These are phyloP conservation scores for Pestalotiopsis sp. DNA, from an alignment of 2,329 filamentous ascomycete species.

Conservation along the genomic window DNA sequence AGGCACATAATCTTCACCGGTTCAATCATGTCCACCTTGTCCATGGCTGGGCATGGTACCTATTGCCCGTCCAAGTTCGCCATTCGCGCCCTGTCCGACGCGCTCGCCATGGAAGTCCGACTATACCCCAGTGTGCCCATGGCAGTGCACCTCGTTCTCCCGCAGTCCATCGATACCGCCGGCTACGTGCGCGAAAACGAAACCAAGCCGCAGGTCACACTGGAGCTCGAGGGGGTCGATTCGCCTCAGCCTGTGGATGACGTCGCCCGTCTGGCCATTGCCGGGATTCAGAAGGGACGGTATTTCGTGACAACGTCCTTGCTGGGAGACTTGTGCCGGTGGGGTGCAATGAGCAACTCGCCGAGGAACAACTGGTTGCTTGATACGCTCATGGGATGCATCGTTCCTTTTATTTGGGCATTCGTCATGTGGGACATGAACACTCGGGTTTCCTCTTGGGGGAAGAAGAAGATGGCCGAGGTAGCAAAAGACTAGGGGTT, in stretches of 20 bases:
- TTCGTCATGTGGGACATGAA: slow-evolving; percentile 58
- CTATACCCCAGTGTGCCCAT: slow-evolving; percentile 77
- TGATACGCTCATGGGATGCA: slow-evolving; percentile 56
- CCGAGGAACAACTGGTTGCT: slow-evolving; percentile 58
- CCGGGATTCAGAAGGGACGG: slow-evolving; percentile 75
- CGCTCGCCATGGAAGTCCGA: slow-evolving; percentile 76
- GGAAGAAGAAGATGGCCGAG: slow-evolving; percentile 38
- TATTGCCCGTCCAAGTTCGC: slow-evolving; percentile 86
- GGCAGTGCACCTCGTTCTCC: slow-evolving; percentile 77
- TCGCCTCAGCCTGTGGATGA: slow-evolving; percentile 73
- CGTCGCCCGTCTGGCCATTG: slow-evolving; percentile 71
- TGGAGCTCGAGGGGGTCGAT: slow-evolving; percentile 76
- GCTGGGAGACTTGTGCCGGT: slow-evolving; percentile 72
- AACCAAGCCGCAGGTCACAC: slow-evolving; percentile 77
- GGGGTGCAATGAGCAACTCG: slow-evolving; percentile 54
- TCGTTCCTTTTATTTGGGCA: slow-evolving; percentile 55
- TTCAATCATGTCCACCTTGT: slow-evolving; percentile 71
- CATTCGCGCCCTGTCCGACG: slow-evolving; percentile 77
- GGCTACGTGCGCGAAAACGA: slow-evolving; percentile 74
- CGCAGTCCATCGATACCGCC: slow-evolving; percentile 77
- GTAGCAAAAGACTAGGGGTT: too few relatives aligned
- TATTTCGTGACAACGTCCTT: slow-evolving; percentile 76
- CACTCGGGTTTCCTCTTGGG: slow-evolving; percentile 54
- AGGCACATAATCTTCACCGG: slow-evolving; percentile 85
- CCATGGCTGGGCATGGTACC: slow-evolving; percentile 76